phyloP scores from a whole-genome alignment of 2,329 filamentous ascomycete species.

The Cercospora sp. region DNA sequence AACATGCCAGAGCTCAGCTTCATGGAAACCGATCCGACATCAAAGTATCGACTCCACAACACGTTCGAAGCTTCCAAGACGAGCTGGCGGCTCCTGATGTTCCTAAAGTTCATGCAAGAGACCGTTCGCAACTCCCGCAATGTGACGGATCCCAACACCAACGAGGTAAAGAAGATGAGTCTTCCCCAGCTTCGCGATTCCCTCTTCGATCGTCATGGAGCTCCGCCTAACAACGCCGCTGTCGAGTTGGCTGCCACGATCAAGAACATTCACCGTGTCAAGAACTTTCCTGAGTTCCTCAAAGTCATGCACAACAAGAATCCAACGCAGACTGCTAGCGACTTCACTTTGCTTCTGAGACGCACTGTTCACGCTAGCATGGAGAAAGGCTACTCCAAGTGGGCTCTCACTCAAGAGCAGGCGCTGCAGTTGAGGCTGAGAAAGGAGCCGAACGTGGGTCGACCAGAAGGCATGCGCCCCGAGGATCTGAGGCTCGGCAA shows the following conservation, averaged over 20 bases:
- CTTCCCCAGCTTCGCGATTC: conserved; percentile 22
- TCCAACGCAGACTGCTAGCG: conserved; percentile 8
- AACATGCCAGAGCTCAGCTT: conserved; percentile 27
- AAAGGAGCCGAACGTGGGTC: conserved; percentile 23
- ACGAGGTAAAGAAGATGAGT: conserved; percentile 10
- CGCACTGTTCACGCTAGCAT: conserved; percentile 23
- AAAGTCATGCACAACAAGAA: conserved; percentile 21
- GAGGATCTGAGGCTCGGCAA: background rate
- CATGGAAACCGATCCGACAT: conserved; percentile 25
- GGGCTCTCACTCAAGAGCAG: conserved; percentile 25
- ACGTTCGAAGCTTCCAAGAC: conserved; percentile 29
- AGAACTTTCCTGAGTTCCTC: conserved; percentile 25
- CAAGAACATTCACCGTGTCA: conserved; percentile 27
- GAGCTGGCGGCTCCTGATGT: conserved; percentile 29
- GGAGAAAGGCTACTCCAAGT: conserved; percentile 25
- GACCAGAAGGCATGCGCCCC: conserved; percentile 16
- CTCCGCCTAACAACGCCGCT: conserved; percentile 27
- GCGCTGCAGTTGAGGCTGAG: conserved; percentile 24
- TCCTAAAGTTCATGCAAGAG: conserved; percentile 28
- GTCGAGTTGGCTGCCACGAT: conserved; percentile 22
- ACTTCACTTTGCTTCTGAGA: conserved; percentile 25
- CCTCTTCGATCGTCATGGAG: conserved; percentile 29
- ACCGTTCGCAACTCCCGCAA: conserved; percentile 18
- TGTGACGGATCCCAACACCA: conserved; percentile 2
- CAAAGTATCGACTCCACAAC: conserved; percentile 26